These are phyloP conservation scores for Coemansia sp. DNA, from an alignment of 192 early-diverging fungal genomes.

Conservation along the genomic window DNA sequence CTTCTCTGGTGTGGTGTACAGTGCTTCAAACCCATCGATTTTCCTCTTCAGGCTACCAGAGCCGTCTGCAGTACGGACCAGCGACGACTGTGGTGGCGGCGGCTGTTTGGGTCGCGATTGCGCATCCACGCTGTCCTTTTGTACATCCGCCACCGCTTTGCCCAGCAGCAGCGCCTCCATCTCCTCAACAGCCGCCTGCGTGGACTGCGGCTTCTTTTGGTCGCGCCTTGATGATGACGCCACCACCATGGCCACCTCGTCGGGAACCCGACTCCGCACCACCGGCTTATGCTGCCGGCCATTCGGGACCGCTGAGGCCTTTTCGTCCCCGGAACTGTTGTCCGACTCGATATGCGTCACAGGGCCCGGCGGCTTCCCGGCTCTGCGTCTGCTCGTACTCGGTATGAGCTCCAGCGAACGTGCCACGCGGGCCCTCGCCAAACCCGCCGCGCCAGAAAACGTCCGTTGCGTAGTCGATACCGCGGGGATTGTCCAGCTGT, in stretches of 20 bases:
- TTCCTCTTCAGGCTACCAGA: conserved; percentile 7
- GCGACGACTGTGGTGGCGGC: not conserved
- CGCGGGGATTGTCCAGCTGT: not conserved
- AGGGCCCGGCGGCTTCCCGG: not conserved
- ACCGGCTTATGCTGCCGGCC: not conserved
- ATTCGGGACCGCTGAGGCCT: not conserved
- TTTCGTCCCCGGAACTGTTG: conserved; percentile 26
- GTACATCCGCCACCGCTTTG: not conserved
- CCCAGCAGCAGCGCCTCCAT: not conserved
- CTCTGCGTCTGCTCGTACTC: not conserved
- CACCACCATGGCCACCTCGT: not conserved
- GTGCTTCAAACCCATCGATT: conserved; percentile 14
- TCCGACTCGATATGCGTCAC: conserved; percentile 27
- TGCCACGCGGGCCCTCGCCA: conserved; percentile 1
- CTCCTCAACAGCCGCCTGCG: too few relatives aligned
- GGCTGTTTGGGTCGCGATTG: not conserved
- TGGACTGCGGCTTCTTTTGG: too few relatives aligned
- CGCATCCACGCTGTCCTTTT: not conserved
- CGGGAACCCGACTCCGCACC: not conserved
- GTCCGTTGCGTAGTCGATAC: not conserved
- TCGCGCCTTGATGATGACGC: too few relatives aligned
- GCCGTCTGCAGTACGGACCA: not conserved
- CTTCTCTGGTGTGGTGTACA: not conserved
- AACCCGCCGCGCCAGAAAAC: conserved; percentile 4
- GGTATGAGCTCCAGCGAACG: not conserved